Evolutionary conservation across 1,139 yeast genomes (phyloP).

Genomic region (Zygoascus sp.): DNA sequence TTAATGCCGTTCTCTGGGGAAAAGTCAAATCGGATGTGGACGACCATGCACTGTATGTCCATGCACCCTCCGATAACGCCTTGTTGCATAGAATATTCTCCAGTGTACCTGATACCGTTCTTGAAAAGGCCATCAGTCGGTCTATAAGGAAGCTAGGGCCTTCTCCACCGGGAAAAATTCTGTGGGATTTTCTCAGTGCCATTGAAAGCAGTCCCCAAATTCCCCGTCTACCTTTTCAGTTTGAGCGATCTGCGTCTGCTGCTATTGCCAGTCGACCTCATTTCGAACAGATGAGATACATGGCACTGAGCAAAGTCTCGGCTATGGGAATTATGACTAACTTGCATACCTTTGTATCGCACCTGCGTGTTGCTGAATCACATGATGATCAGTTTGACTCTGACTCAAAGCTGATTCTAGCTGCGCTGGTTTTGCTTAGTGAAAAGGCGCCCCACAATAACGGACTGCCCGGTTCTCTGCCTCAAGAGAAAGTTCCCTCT

Average conservation of each 20-base stretch:
- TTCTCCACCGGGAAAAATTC: conserved; percentile 15
- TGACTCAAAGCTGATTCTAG: conserved; percentile 17
- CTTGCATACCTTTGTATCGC: conserved; percentile 11
- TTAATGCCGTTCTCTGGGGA: conserved; percentile 17
- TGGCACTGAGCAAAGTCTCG: conserved; percentile 19
- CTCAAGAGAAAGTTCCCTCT: too few species aligned
- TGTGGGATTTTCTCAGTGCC: conserved; percentile 18
- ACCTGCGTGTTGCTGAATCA: conserved; percentile 3
- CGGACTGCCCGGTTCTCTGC: too few species aligned
- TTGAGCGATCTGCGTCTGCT: conserved; percentile 14
- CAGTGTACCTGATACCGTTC: conserved; percentile 11
- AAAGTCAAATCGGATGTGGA: conserved; percentile 7
- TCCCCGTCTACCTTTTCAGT: conserved; percentile 8
- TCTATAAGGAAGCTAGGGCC: conserved; percentile 8
- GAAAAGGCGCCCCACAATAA: conserved; percentile 15
- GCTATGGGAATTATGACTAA: conserved; percentile 13
- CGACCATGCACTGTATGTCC: conserved; percentile 13
- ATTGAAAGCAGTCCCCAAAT: conserved; percentile 10
- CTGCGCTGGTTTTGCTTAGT: conserved; percentile 16
- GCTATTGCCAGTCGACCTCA: conserved; percentile 16
- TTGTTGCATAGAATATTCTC: conserved; percentile 15
- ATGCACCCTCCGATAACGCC: conserved; percentile 13
- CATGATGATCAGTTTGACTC: conserved; percentile 13
- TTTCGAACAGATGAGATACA: conserved; percentile 20
- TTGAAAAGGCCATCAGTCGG: conserved; percentile 10